Evolutionary conservation across 768 basidiomycete genomes (phyloP).

Genomic region (Kwoniella shandongensis): DNA sequence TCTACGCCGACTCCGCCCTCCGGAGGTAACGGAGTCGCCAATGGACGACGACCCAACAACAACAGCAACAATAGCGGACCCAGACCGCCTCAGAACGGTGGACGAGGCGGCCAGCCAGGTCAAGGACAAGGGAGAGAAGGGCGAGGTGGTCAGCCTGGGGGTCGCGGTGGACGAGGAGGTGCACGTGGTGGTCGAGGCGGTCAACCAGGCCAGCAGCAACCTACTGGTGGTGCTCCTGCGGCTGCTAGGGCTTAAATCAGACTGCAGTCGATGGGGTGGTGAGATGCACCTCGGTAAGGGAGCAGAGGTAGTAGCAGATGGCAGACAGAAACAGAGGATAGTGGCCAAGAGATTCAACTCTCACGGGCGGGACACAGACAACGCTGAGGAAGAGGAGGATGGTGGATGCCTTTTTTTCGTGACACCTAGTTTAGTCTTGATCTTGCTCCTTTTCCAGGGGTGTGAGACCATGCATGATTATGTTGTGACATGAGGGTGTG

Average conservation of each 20-base stretch:
- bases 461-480: constrained; percentile 4
- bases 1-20: not conserved
- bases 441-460: constrained; percentile 12
- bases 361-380: too few species aligned
- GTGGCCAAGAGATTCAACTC: too few species aligned
- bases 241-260: constrained; percentile 9
- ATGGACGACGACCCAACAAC: constrained; percentile 13
- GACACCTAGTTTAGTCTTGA: not conserved
- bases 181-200: constrained; percentile 26
- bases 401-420: not conserved
- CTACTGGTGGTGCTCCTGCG: constrained; percentile 14
- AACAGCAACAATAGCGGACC: too few species aligned
- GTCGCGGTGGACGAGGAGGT: constrained; percentile 21
- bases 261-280: not conserved
- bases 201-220: constrained; percentile 21
- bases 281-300: not conserved
- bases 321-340: too few species aligned
- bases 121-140: constrained; percentile 23
- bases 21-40: constrained; percentile 19
- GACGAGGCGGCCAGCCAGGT: constrained; percentile 28
- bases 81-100: constrained; percentile 24
- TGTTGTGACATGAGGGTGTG: not conserved
- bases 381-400: not conserved
- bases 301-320: too few species aligned
- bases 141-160: constrained; percentile 23